Conservation (phyloP, 2,329 filamentous ascomycete genomes). For the Epichloe hybrida region DNA sequence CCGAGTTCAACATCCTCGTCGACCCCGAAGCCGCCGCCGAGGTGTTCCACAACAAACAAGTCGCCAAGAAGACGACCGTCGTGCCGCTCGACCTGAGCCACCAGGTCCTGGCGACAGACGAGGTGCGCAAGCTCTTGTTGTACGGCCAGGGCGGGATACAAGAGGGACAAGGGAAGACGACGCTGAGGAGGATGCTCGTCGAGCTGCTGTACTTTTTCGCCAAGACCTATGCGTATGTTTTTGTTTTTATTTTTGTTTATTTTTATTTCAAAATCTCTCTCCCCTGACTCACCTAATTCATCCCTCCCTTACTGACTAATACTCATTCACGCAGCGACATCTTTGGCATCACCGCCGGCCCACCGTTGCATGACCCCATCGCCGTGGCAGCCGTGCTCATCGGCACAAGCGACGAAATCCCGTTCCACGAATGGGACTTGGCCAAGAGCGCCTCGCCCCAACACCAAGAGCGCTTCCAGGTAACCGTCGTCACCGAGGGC, state of each 20-base stretch:
- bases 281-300: too few species aligned
- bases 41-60: conserved; percentile 55
- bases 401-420: conserved; percentile 42
- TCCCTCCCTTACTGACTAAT: neutral
- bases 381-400: conserved; percentile 70
- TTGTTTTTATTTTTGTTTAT: neutral
- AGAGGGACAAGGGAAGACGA: conserved; percentile 34
- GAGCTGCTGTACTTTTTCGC: conserved; percentile 87
- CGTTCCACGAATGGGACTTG: conserved; percentile 41
- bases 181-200: conserved; percentile 64
- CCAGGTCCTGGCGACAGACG: conserved; percentile 65
- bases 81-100: conserved; percentile 83
- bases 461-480: conserved; percentile 49
- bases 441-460: conserved; percentile 21
- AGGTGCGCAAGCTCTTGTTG: conserved; percentile 56
- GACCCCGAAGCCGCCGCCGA: conserved; percentile 78
- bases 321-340: conserved; percentile 34
- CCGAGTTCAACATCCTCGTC: conserved; percentile 85
- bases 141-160: conserved; percentile 35
- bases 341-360: conserved; percentile 71
- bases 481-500: conserved; percentile 63
- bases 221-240: conserved; percentile 57
- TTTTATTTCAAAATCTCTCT: neutral
- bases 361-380: conserved; percentile 84
- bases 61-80: conserved; percentile 69